Base-by-base conservation (phyloP, 352 stramenopile genomes). In the Globisporangium perplexum region DNA sequence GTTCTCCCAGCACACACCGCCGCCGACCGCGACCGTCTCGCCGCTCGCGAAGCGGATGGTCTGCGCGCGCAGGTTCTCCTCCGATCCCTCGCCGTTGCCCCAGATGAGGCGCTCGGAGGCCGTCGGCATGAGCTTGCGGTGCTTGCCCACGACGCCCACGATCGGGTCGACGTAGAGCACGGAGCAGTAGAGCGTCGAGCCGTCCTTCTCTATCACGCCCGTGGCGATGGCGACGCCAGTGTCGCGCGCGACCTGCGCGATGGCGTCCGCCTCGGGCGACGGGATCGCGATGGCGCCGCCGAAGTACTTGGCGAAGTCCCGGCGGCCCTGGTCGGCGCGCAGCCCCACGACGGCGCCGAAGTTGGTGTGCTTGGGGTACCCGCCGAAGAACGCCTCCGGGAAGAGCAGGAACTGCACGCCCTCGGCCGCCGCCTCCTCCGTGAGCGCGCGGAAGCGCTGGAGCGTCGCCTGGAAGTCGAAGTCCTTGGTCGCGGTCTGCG, bases 101-200 rank as follows among this genome's bases (percentile, higher is more conserved):
- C 60, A 67, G 46, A 67, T 67, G 43, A 67, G 50, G 20, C 56
- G 55, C 55, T 67, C 60, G 8, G 60, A 63, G 18, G 60, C 60
- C n/a, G 60, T 67, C 6, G 60, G 60, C 60, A 67, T 59, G 49
- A 67, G 39, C 50, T 67, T 67, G 55, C 60, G 60, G 49, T 67
- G 60, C 50, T 59, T 63, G 38, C 55, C 60, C 18, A 67, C 55
- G 8, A 67, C 47, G 28, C 60, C 60, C 24, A 51, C 55, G 38
- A 63, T 50, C 30, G 49, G 47, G 23, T 67, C 60, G 11, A 67
- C 44, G 50, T 67, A 63, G 36, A 67, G 50, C 44, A 60, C 47
- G 6, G 55, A 60, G 50, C 60, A 67, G 45, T 63, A 67, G 44
- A 67, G 45, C 31, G 60, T 63, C 48, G 50, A 60, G 22, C 60